A percentile compares a stretch with the other conserved stretches of the same genome.
These are phyloP conservation scores for Boletus reticulatus DNA, from an alignment of 768 basidiomycete species.

Conservation along the genomic window DNA sequence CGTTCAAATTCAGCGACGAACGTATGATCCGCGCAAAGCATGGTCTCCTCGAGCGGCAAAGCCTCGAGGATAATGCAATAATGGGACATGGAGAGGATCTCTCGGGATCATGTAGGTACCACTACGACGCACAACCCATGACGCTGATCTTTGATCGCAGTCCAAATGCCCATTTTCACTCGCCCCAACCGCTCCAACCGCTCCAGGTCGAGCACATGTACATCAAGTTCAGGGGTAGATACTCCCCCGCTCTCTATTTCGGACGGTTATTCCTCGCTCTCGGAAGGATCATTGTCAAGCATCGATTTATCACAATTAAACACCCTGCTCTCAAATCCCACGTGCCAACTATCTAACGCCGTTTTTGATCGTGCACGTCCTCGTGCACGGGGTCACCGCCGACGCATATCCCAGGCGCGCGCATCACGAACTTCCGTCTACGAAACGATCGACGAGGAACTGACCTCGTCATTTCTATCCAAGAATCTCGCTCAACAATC, in stretches of 20 bases:
- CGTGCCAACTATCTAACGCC: constrained; percentile 46
- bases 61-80: constrained; percentile 63
- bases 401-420: constrained; percentile 62
- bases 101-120: constrained; percentile 46
- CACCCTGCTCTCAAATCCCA: constrained; percentile 50
- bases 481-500: constrained; percentile 25
- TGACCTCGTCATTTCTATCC: constrained; percentile 32
- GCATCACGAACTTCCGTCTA: constrained; percentile 68
- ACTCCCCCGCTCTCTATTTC: constrained; percentile 71
- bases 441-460: constrained; percentile 79
- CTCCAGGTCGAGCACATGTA: constrained; percentile 70
- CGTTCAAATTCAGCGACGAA: constrained; percentile 63
- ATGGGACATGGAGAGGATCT: constrained; percentile 65
- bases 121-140: background rate
- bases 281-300: constrained; percentile 74
- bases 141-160: constrained; percentile 25
- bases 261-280: constrained; percentile 62
- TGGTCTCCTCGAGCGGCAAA: constrained; percentile 63
- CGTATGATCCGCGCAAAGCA: constrained; percentile 64
- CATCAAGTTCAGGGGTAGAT: constrained; percentile 62
- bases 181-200: constrained; percentile 49
- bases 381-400: constrained; percentile 62
- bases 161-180: constrained; percentile 57
- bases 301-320: constrained; percentile 68
- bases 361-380: constrained; percentile 38